Conservation (phyloP, 208 protist species). For the Trypanosoma vivax region DNA sequence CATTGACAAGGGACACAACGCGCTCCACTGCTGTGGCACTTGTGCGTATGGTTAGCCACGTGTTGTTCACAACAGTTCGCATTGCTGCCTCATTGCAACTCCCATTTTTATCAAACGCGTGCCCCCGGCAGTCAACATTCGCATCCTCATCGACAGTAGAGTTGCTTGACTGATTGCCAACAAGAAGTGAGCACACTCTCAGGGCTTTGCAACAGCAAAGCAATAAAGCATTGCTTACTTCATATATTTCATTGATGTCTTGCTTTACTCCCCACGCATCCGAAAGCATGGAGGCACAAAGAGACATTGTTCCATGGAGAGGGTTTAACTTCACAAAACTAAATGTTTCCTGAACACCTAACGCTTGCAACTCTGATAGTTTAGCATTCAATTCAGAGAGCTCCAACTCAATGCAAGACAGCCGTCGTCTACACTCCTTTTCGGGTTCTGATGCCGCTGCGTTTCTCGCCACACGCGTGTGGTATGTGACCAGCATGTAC, state of each 20-base stretch:
- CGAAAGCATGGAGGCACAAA: constrained; percentile 48
- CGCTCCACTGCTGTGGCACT: constrained; percentile 34
- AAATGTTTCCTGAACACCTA: constrained; percentile 30
- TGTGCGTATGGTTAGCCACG: constrained; percentile 79
- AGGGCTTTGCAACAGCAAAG: constrained; percentile 42
- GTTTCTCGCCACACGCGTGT: constrained; percentile 13
- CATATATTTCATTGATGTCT: constrained; percentile 1
- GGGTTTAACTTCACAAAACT: constrained; percentile 52
- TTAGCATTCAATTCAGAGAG: constrained; percentile 15
- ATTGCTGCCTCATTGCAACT: constrained; percentile 39
- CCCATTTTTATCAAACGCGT: constrained; percentile 60
- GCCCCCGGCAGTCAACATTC: constrained; percentile 81
- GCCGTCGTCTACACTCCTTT: constrained; percentile 19
- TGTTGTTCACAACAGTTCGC: constrained; percentile 86
- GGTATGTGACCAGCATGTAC: constrained; percentile 31
- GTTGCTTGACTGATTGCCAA: constrained; percentile 8
- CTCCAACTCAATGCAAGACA: constrained; percentile 16
- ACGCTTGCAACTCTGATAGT: constrained; percentile 20
- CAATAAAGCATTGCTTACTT: constrained; percentile 34
- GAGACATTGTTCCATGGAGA: constrained; percentile 60
- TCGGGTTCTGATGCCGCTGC: constrained; percentile 7
- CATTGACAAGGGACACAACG: constrained; percentile 26
- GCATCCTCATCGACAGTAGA: constrained; percentile 19
- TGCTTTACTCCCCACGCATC: constrained; percentile 17
- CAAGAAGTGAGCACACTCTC: constrained; percentile 24